A percentile compares a stretch with the other conserved stretches of the same genome.
Conservation (phyloP, 768 basidiomycete genomes). For the Polyporus arcularius region DNA sequence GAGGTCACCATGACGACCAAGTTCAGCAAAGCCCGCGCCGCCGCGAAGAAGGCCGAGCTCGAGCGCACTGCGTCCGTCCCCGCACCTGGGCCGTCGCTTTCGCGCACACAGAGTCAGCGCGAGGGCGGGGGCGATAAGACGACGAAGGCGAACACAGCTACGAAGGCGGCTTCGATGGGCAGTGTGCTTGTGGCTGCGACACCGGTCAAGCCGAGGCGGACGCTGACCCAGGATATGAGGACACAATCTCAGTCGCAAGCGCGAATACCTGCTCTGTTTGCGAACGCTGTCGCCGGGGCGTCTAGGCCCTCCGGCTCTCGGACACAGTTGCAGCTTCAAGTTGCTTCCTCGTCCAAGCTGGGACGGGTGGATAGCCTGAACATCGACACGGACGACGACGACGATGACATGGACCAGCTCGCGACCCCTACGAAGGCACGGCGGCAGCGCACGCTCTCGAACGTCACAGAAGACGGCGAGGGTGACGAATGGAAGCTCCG, state of each 20-base stretch:
- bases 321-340: background rate
- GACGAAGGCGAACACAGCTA: background rate
- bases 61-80: constrained; percentile 3
- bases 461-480: constrained; percentile 23
- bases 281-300: background rate
- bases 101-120: constrained; percentile 11
- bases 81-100: constrained; percentile 5
- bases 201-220: constrained; percentile 41
- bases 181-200: constrained; percentile 57
- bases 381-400: constrained; percentile 5
- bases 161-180: constrained; percentile 26
- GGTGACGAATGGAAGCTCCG: constrained; percentile 27
- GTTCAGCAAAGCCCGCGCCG: constrained; percentile 40
- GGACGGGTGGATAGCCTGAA: constrained; percentile 2
- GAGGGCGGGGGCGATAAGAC: background rate
- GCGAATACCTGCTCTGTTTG: constrained; percentile 12
- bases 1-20: constrained; percentile 78
- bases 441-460: constrained; percentile 5
- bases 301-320: background rate
- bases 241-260: constrained; percentile 7
- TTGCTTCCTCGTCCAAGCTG: background rate
- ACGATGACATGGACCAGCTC: background rate
- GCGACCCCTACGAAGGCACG: constrained; percentile 12
- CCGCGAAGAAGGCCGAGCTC: constrained; percentile 7
- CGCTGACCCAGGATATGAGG: background rate